A percentile compares a stretch with the other conserved stretches of the same genome.
Conservation (phyloP, 495 filamentous ascomycete genomes). For the Recurvomyces mirabilis region DNA sequence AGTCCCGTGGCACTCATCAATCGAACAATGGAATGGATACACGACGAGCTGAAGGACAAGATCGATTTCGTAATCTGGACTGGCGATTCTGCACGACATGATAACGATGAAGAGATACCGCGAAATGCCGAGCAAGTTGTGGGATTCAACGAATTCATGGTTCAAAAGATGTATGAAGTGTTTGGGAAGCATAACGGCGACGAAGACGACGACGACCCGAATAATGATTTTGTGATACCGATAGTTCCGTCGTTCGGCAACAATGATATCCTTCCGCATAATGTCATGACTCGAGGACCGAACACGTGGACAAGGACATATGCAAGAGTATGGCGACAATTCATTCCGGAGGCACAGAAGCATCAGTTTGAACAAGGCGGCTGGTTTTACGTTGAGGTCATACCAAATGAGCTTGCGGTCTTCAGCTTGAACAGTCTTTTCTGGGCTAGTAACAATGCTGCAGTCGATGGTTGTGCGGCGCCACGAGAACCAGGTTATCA, state of each 20-base stretch:
- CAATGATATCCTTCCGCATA: slow-evolving; percentile 95
- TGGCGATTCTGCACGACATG: slow-evolving; percentile 88
- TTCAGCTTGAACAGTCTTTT: slow-evolving; percentile 96
- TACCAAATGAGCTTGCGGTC: slow-evolving; percentile 74
- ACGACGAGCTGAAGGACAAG: slow-evolving; percentile 65
- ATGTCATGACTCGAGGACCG: slow-evolving; percentile 76
- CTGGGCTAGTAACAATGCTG: slow-evolving; percentile 85
- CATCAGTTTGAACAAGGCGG: slow-evolving; percentile 87
- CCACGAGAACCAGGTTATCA: slow-evolving; percentile 77
- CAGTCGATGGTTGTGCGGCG: slow-evolving; percentile 74
- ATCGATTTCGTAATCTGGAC: slow-evolving; percentile 98
- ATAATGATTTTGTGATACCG: slow-evolving; percentile 55
- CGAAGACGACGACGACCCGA: slow-evolving; percentile 36
- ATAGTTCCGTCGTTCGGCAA: slow-evolving; percentile 88
- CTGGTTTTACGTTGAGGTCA: slow-evolving; percentile 88
- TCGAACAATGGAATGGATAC: slow-evolving; percentile 86
- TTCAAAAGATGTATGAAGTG: slow-evolving; percentile 61
- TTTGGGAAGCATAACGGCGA: slow-evolving; percentile 46
- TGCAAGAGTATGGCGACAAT: slow-evolving; percentile 61
- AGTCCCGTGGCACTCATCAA: slow-evolving; percentile 68
- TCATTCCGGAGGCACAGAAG: slow-evolving; percentile 87
- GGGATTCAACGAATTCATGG: slow-evolving; percentile 59
- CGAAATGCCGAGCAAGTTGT: slow-evolving; percentile 63
- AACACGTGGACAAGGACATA: slow-evolving; percentile 72
- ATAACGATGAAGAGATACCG: slow-evolving; percentile 78